Evolutionary conservation across 2,329 filamentous ascomycete genomes (phyloP).

Genomic region (Sporothrix brunneoviolacea): DNA sequence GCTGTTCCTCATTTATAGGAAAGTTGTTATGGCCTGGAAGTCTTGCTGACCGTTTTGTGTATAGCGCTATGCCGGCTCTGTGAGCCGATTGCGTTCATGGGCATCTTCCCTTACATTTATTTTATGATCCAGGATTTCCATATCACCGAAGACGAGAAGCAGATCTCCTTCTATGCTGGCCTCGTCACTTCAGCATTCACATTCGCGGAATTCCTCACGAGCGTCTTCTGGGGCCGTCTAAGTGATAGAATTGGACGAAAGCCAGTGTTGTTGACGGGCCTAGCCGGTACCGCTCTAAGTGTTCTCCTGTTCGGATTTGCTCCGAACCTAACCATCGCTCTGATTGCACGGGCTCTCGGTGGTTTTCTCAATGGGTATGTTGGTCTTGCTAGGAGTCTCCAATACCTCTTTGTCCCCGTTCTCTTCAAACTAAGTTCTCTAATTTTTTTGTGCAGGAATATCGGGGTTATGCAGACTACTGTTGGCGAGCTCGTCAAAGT

Average conservation of each 20-base stretch:
- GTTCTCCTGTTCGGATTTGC: conserved; percentile 91
- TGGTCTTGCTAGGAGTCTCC: conserved; percentile 18
- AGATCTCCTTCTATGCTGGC: conserved; percentile 87
- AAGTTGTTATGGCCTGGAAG: too few relatives aligned
- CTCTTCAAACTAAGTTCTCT: conserved; percentile 13
- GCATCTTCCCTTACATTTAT: conserved; percentile 97
- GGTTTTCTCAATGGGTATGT: conserved; percentile 85
- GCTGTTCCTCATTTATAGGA: too few relatives aligned
- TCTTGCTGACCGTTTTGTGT: too few relatives aligned
- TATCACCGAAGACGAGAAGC: conserved; percentile 68
- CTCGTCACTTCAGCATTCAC: conserved; percentile 96
- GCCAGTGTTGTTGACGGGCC: conserved; percentile 81
- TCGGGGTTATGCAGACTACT: conserved; percentile 90
- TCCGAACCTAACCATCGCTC: conserved; percentile 69
- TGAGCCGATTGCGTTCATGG: conserved; percentile 99
- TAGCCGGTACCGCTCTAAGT: conserved; percentile 85
- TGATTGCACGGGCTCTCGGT: conserved; percentile 81
- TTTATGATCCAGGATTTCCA: conserved; percentile 93
- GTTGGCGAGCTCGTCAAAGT: conserved; percentile 89
- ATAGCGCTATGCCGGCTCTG: conserved; percentile 88
- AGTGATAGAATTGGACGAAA: conserved; percentile 91
- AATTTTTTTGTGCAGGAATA: conserved; percentile 58
- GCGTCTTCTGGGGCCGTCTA: conserved; percentile 85
- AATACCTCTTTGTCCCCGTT: neutral
- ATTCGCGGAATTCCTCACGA: conserved; percentile 88